These are phyloP conservation scores for Diplocarpon rosae DNA, from an alignment of 2,329 filamentous ascomycete genomes.

Conservation along the genomic window DNA sequence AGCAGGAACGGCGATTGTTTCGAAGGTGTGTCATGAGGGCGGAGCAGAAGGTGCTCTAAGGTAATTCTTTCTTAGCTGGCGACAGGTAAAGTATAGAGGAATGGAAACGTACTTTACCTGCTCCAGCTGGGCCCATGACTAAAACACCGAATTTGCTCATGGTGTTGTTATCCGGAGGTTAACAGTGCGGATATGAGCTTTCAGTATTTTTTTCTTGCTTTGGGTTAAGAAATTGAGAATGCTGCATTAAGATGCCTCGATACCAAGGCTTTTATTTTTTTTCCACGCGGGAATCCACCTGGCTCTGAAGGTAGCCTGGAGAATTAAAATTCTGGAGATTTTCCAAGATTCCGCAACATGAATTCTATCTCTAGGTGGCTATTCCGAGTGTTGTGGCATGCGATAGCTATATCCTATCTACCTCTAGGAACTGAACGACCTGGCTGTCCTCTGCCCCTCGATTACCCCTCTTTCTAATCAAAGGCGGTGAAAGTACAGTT, in stretches of 20 bases:
- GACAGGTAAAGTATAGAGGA: background rate
- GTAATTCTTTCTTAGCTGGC: background rate
- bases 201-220: background rate
- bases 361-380: too few relatives aligned
- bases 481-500: background rate
- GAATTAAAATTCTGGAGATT: too few relatives aligned
- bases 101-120: slow-evolving; percentile 61
- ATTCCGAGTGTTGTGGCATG: too few relatives aligned
- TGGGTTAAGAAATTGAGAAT: background rate
- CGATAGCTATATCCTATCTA: too few relatives aligned
- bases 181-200: background rate
- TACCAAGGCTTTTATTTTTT: background rate
- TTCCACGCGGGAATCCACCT: too few relatives aligned
- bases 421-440: too few relatives aligned
- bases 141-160: slow-evolving; percentile 95
- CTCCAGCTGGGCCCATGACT: slow-evolving; percentile 92
- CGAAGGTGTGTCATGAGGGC: slow-evolving; percentile 87
- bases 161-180: slow-evolving; percentile 2
- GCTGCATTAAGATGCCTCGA: background rate
- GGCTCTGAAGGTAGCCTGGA: too few relatives aligned
- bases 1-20: slow-evolving; percentile 82
- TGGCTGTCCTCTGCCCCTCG: too few relatives aligned
- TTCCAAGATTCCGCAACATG: too few relatives aligned
- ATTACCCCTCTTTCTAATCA: too few relatives aligned
- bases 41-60: slow-evolving; percentile 82